Conservation (phyloP, 441 rosid genomes). For the Caryocar brasiliense region DNA sequence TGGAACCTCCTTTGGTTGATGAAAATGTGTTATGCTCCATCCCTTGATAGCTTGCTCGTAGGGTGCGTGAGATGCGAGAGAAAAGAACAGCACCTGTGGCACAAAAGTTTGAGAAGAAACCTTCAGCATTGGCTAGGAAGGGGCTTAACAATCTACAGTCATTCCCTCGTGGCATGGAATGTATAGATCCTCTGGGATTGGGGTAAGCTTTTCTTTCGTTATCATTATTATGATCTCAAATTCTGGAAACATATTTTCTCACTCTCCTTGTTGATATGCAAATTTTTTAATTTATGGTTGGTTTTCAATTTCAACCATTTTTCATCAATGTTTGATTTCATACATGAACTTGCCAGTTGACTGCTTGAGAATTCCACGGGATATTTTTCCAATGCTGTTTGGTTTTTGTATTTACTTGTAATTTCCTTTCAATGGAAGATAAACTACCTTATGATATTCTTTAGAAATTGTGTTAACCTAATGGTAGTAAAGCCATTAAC, state of each 20-base stretch:
- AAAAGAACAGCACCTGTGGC: slow-evolving; percentile 72
- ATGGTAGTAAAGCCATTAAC: background rate
- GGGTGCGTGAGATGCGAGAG: slow-evolving; percentile 95
- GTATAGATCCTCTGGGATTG: slow-evolving; percentile 82
- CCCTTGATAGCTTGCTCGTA: slow-evolving; percentile 68
- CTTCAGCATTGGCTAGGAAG: slow-evolving; percentile 36
- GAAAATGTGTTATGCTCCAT: slow-evolving; percentile 1
- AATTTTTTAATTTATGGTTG: background rate
- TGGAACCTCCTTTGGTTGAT: background rate
- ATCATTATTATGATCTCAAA: too few species aligned
- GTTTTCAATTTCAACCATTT: background rate
- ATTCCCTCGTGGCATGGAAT: slow-evolving; percentile 91
- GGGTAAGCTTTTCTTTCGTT: slow-evolving; percentile 53
- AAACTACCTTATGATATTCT: background rate
- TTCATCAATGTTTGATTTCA: background rate
- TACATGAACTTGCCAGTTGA: background rate
- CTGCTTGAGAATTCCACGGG: too few species aligned
- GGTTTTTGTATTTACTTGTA: slow-evolving; percentile 4
- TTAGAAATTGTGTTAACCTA: background rate
- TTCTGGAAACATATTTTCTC: too few species aligned
- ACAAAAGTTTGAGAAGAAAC: slow-evolving; percentile 57
- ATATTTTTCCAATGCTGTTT: too few species aligned
- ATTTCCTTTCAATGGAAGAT: background rate
- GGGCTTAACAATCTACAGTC: slow-evolving; percentile 61
- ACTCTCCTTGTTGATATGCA: background rate